phyloP scores from a whole-genome alignment of 306 rosid species.

The Lupinus albus region DNA sequence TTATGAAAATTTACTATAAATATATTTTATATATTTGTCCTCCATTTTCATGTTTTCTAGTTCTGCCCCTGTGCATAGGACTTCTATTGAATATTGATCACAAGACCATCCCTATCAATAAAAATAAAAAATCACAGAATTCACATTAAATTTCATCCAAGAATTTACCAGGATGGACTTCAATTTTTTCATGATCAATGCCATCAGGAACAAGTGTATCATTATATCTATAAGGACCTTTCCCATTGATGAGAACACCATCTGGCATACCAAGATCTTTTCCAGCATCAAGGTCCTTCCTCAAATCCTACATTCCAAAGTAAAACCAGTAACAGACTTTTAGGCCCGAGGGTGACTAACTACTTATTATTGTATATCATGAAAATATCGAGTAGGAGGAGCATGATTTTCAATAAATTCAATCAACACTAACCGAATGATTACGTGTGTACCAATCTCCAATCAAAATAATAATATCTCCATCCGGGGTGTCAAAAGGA shows the following conservation, averaged over 20 bases:
- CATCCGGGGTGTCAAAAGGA: slow-evolving; percentile 84
- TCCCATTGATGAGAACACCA: slow-evolving; percentile 97
- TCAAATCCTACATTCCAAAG: slow-evolving; percentile 68
- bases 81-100: neutral
- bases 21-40: no score
- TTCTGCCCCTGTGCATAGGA: neutral
- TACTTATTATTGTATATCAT: neutral
- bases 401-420: slow-evolving; percentile 13
- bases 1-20: no score
- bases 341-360: neutral
- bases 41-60: no score
- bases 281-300: slow-evolving; percentile 80
- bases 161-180: slow-evolving; percentile 74
- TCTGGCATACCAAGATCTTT: slow-evolving; percentile 93
- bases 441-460: slow-evolving; percentile 92
- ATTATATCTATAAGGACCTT: slow-evolving; percentile 88
- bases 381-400: neutral
- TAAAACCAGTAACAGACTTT: slow-evolving; percentile 35
- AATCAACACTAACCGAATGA: slow-evolving; percentile 75
- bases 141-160: slow-evolving; percentile 19
- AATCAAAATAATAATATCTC: slow-evolving; percentile 67
- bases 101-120: neutral
- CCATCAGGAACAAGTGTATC: slow-evolving; percentile 83
- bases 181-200: slow-evolving; percentile 71
- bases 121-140: neutral